A percentile compares a stretch with the other conserved stretches of the same genome.
Evolutionary conservation across 305 asterid genomes (phyloP).

Genomic region (Solanum hybrid): DNA sequence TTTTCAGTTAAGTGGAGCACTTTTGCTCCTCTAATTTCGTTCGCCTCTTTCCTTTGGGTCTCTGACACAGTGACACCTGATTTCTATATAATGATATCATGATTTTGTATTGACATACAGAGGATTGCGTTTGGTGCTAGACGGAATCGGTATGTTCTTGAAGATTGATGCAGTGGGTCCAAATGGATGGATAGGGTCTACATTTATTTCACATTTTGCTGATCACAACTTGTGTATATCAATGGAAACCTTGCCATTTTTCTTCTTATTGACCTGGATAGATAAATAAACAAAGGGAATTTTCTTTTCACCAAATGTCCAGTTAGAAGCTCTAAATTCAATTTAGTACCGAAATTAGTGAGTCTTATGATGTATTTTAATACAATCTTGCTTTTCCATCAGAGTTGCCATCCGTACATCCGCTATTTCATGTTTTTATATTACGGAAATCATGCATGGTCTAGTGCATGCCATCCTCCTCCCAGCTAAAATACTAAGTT

Average conservation of each 20-base stretch:
- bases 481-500: neutral
- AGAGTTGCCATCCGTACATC: neutral
- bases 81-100: neutral
- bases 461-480: neutral
- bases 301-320: neutral
- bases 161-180: conserved; percentile 28
- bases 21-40: neutral
- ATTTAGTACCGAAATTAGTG: neutral
- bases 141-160: conserved; percentile 67
- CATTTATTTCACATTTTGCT: neutral
- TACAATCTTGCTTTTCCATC: neutral
- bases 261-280: neutral
- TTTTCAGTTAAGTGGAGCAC: conserved; percentile 56
- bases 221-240: neutral
- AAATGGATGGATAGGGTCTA: neutral
- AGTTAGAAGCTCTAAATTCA: neutral
- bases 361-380: neutral
- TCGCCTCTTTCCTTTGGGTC: neutral
- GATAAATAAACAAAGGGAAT: neutral
- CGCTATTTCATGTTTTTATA: neutral
- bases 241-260: neutral
- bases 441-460: neutral
- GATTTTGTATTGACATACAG: conserved; percentile 23
- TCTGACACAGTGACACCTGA: neutral
- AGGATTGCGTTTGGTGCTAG: conserved; percentile 92